Evolutionary conservation across 495 filamentous ascomycete genomes (phyloP), one percentile per base, ranked within the genome.

Genomic region (Bacidia gigantensis): DNA sequence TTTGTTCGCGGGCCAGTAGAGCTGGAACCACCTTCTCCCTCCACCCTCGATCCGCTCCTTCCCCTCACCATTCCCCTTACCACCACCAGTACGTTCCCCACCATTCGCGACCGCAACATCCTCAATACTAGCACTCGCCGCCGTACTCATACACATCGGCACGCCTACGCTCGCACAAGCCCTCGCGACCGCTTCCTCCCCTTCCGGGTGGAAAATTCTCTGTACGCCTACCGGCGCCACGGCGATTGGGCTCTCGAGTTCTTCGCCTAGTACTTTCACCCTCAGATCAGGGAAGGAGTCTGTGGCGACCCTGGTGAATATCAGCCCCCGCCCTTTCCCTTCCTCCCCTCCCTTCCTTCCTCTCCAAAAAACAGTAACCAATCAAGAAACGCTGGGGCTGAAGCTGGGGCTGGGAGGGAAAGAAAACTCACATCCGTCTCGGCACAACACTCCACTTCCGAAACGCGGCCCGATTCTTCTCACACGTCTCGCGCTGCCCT

Each of bases 401-500:
- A n/a, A n/a, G n/a, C n/a, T n/a, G n/a, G n/a, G n/a, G n/a, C n/a
- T n/a, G n/a, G n/a, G n/a, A n/a, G n/a, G n/a, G n/a, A n/a, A n/a
- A n/a, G n/a, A n/a, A n/a, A n/a, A n/a, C n/a, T n/a, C n/a, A n/a
- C n/a, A 35, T 35, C 7, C 29, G 29, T 5, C 29, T 5, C 7
- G 29, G 29, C 7, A 35, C 7, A 35, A 79, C 62, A 64, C 79
- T 80, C 79, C 78, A 83, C 58, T 82, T 78, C 11, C 76, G 67
- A 60, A 84, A 82, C 10, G 79, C 77, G 23, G 80, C 61, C 2
- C 78, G 71, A 60, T 83, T 84, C 42, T 76, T 75, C 50, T 80
- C 74, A 76, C 82, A 77, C 0, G 80, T 84, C 1, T 77, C 71
- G 55, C 73, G 71, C 59, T 83, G 78, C 9, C 81, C 80, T 11